These are phyloP conservation scores for Piromyces sp. DNA, from an alignment of 192 early-diverging fungal species.

Conservation along the genomic window DNA sequence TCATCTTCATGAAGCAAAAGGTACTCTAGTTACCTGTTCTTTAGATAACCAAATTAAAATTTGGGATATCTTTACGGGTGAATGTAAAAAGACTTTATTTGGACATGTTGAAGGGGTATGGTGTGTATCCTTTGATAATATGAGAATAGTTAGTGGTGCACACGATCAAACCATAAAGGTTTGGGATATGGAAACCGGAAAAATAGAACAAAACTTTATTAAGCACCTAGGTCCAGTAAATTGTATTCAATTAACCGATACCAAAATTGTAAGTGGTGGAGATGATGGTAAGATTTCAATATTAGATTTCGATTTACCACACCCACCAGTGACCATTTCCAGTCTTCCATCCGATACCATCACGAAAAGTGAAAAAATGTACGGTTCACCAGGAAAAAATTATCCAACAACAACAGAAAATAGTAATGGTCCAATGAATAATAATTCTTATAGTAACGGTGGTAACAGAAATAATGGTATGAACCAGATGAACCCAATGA, in stretches of 20 bases:
- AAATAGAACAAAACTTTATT: slow-evolving; percentile 46
- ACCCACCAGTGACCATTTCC: neutral
- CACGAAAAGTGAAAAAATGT: too few relatives aligned
- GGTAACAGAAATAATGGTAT: neutral
- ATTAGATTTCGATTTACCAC: slow-evolving; percentile 47
- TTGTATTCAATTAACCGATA: slow-evolving; percentile 69
- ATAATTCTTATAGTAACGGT: neutral
- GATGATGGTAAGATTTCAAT: slow-evolving; percentile 66
- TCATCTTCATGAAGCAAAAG: slow-evolving; percentile 44
- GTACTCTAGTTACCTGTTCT: slow-evolving; percentile 53
- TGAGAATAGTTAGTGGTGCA: slow-evolving; percentile 46
- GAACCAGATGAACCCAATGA: neutral
- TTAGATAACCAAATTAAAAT: slow-evolving; percentile 75
- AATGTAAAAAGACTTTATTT: slow-evolving; percentile 56
- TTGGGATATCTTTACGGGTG: slow-evolving; percentile 75
- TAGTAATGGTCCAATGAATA: neutral
- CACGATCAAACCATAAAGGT: slow-evolving; percentile 56
- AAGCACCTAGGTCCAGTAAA: slow-evolving; percentile 57
- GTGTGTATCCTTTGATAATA: slow-evolving; percentile 61
- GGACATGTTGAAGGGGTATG: slow-evolving; percentile 68
- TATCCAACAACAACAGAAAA: too few relatives aligned
- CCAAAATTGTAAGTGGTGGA: slow-evolving; percentile 65
- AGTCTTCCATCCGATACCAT: too few relatives aligned
- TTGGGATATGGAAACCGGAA: slow-evolving; percentile 51
- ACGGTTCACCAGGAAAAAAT: too few relatives aligned